A percentile compares a stretch with the other conserved stretches of the same genome.
phyloP scores from a whole-genome alignment of 1,284 basidiomycete species.

The Cystobasidiaceae sp. region DNA sequence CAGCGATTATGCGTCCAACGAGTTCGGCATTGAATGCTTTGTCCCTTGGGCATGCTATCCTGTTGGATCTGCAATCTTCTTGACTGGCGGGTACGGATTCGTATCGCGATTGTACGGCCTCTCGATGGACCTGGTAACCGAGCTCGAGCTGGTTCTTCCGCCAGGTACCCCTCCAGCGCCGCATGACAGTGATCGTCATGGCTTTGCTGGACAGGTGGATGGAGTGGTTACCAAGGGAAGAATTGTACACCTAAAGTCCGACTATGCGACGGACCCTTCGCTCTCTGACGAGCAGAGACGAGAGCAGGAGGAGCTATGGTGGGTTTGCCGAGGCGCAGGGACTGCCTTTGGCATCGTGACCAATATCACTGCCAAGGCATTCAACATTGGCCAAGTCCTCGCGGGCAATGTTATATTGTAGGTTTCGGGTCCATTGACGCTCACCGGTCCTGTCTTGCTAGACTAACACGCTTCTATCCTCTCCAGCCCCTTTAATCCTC shows the following conservation, averaged over 20 bases:
- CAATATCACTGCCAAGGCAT: conserved; percentile 76
- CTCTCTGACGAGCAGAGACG: conserved; percentile 43
- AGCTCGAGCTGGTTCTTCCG: conserved; percentile 44
- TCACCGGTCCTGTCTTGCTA: neutral
- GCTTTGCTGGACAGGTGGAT: conserved; percentile 13
- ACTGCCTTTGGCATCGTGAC: conserved; percentile 78
- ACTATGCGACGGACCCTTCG: conserved; percentile 29
- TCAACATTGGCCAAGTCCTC: conserved; percentile 77
- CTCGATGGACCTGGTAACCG: conserved; percentile 73
- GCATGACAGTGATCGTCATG: conserved; percentile 36
- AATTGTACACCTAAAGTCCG: conserved; percentile 30
- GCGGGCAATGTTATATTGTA: conserved; percentile 86
- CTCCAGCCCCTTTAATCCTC: conserved; percentile 68
- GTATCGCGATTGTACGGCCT: conserved; percentile 73
- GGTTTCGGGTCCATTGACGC: conserved; percentile 44
- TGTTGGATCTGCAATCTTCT: conserved; percentile 33
- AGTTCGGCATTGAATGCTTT: conserved; percentile 48
- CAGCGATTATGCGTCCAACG: conserved; percentile 49
- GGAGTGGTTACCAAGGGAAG: neutral
- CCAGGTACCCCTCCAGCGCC: conserved; percentile 39
- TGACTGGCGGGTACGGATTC: conserved; percentile 75
- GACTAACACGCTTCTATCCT: neutral
- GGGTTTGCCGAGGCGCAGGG: conserved; percentile 80
- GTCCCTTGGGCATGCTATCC: conserved; percentile 56
- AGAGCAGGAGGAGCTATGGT: conserved; percentile 60